phyloP scores from a whole-genome alignment of 345 rosid genomes.

The Linum lewisii region DNA sequence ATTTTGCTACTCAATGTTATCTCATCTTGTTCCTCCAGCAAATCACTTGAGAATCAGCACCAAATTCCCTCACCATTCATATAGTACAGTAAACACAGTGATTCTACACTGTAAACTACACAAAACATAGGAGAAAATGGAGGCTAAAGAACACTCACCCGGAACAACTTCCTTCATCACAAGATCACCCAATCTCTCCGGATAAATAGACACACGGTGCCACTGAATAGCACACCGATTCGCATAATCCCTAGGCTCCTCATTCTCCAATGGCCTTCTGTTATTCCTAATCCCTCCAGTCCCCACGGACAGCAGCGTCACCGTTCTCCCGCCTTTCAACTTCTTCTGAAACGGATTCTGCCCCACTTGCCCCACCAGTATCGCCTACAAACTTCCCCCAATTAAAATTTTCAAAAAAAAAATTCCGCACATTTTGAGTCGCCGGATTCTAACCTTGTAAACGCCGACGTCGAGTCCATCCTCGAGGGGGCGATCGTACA shows the following conservation, averaged over 20 bases:
- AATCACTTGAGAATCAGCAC: too few species aligned
- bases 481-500: slow-evolving; percentile 51
- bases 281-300: slow-evolving; percentile 85
- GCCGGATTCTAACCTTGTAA: slow-evolving; percentile 43
- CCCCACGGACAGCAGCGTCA: slow-evolving; percentile 60
- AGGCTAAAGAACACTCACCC: slow-evolving; percentile 45
- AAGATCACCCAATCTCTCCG: slow-evolving; percentile 39
- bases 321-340: slow-evolving; percentile 46
- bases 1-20: too few species aligned
- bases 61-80: too few species aligned
- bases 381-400: slow-evolving; percentile 52
- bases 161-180: slow-evolving; percentile 47
- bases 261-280: slow-evolving; percentile 59
- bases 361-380: slow-evolving; percentile 85
- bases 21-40: too few species aligned
- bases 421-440: background rate
- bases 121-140: too few species aligned
- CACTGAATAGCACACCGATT: slow-evolving; percentile 65
- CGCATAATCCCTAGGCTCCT: slow-evolving; percentile 68
- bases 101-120: too few species aligned
- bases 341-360: slow-evolving; percentile 68
- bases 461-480: slow-evolving; percentile 69
- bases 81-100: too few species aligned
- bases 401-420: too few species aligned
- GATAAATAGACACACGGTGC: slow-evolving; percentile 84